A percentile compares a stretch with the other conserved stretches of the same genome.
These are phyloP conservation scores for Mallotus repandus DNA, from an alignment of 441 rosid genomes.

Conservation along the genomic window DNA sequence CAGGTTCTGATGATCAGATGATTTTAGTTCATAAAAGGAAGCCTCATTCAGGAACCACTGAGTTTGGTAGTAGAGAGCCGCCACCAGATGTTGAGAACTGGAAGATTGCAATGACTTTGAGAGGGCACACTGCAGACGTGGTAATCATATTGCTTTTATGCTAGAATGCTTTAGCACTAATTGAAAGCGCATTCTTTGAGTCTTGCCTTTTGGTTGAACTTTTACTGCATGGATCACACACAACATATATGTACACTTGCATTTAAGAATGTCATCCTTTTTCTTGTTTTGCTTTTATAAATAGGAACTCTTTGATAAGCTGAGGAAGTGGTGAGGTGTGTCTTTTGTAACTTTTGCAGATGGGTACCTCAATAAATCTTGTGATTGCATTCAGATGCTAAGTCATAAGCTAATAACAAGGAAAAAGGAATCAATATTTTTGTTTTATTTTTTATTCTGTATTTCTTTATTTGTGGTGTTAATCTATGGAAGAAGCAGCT, in stretches of 20 bases:
- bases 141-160: conserved; percentile 49
- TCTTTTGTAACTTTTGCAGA: not conserved
- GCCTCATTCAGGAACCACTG: conserved; percentile 96
- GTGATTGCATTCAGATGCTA: not conserved
- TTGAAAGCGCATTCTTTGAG: not conserved
- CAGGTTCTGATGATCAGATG: conserved; percentile 96
- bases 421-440: not conserved
- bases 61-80: conserved; percentile 97
- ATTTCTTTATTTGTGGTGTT: not conserved
- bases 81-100: conserved; percentile 98
- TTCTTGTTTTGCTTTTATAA: not conserved
- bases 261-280: not conserved
- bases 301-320: not conserved
- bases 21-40: conserved; percentile 88
- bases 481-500: too few relatives aligned
- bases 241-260: not conserved
- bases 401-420: not conserved
- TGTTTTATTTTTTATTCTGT: conserved; percentile 3
- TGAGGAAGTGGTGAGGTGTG: not conserved
- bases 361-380: not conserved
- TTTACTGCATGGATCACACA: not conserved
- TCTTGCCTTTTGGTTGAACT: not conserved
- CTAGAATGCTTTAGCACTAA: not conserved
- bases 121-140: conserved; percentile 99
- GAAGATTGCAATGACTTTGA: conserved; percentile 94